Conservation (phyloP, 116 monocot species). For the Zostera marina region DNA sequence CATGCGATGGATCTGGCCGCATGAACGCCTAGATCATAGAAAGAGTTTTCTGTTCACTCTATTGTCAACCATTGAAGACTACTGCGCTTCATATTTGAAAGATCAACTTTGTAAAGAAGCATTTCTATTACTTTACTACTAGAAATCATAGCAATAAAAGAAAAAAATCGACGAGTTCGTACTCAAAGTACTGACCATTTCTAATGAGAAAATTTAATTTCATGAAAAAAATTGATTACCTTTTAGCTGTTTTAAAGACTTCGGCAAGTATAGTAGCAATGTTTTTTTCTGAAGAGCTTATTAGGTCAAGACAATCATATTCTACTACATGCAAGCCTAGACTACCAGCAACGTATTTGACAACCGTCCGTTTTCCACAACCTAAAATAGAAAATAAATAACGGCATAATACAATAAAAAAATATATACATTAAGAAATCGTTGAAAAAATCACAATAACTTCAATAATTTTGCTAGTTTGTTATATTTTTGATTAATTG, state of each 20-base stretch:
- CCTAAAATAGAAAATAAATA: slow-evolving; percentile 19
- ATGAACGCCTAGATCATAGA: no score
- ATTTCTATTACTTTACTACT: no score
- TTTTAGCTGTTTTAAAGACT: slow-evolving; percentile 54
- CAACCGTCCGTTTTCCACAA: slow-evolving; percentile 75
- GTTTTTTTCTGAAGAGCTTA: slow-evolving; percentile 51
- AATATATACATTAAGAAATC: not conserved
- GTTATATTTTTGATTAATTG: not conserved
- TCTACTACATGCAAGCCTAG: slow-evolving; percentile 95
- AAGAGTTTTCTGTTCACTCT: no score
- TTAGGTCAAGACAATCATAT: slow-evolving; percentile 75
- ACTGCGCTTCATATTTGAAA: no score
- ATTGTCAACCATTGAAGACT: no score
- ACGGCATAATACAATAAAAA: not conserved
- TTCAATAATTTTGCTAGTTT: not conserved
- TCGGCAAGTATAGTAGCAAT: slow-evolving; percentile 47
- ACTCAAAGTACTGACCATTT: no score
- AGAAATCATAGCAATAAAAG: no score
- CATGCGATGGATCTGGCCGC: no score
- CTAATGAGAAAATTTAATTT: no score
- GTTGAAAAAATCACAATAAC: not conserved
- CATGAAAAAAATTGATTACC: slow-evolving; percentile 16
- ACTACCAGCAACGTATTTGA: slow-evolving; percentile 43
- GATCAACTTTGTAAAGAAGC: no score
- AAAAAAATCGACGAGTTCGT: no score